Evolutionary conservation across 108 stramenopile genomes (phyloP), one percentile per base, ranked within the genome.

Genomic region (Parietichytrium sp.): DNA sequence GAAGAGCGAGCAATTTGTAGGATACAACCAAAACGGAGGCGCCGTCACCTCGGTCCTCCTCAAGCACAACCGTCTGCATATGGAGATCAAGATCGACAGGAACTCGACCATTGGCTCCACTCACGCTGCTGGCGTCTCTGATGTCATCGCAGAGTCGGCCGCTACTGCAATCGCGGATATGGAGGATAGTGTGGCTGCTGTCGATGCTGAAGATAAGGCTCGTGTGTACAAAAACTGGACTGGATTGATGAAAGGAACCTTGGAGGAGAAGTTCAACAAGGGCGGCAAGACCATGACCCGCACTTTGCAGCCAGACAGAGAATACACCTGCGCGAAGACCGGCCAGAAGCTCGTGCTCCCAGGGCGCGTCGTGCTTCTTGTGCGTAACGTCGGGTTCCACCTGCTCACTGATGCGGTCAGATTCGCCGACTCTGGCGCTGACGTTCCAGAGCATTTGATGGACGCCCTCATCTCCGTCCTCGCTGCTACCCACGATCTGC

Each of bases 121-220:
- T 53, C 38, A 49, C 55, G 54, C 49, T 29, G 36, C 51, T 20
- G 79, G 78, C 48, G 36, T 83, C 54, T 33, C 7, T 12, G 42
- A 78, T 30, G 83, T 79, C 31, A 20, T 78, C 51, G 18, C 79
- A 15, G 77, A 79, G 83, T 27, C 47, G 18, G 78, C 83, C 4
- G 51, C 50, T 51, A 83, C 78, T 30, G 52, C 79, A 47, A 83
- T 83, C 54, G 42, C 33, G 52, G 83, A 83, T 49, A 42, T 83
- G 38, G 83, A 83, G 52, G 83, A 83, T 79, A 53, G 51, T 3
- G 80, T 83, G 51, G 79, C 79, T 15, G 83, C 83, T 51, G 83
- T 83, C 51, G 83, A 83, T 48, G 83, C 79, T 16, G 54, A 80
- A 16, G 83, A 83, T 52, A 83, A 83, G 53, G 78, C 77, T 27